Base-by-base conservation (phyloP, 768 basidiomycete genomes). In the Peribolospora kevripleyi region DNA sequence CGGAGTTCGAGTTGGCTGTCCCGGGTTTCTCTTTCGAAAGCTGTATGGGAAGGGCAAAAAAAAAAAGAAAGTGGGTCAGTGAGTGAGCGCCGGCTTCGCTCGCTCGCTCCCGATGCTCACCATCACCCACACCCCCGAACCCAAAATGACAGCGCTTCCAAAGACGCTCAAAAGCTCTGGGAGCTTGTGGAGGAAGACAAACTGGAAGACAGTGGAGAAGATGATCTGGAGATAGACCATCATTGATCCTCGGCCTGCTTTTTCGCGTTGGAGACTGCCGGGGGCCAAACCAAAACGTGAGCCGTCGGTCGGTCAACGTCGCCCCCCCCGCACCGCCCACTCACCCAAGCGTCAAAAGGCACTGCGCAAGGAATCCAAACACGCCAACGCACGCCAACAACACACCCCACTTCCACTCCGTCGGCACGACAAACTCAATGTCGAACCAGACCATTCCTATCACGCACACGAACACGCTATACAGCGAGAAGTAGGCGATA, bases 121-220 rank as follows among this genome's bases (percentile, higher is more conserved):
- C 7, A 76, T 80, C 42, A 80, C 75, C 63, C 75, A 82, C 37
- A 78, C 58, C 0, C 81, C 81, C 7, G 76, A 73, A 2, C 68
- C 59, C 43, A 83, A 65, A 59, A 84, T 85, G 55, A 84, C 75
- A 4, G 69, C 48, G 1, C 76, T 77, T 1, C 84, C 84, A 7
- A 76, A 60, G 4, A 78, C 62, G 3, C 79, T 81, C 39, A 81
- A 67, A 2, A 70, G 59, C 1, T 80, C 74, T 0, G 81, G 82
- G 5, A 69, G 64, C 0, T 72, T 72, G 48, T 76, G 70, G 65
- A 85, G 82, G 60, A 81, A 73, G 46, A 80, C 58, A 4, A 75
- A 69, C 64, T 87, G 80, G 8, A 84, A 3, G 10, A 43, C 10
- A 52, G 47, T 67, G 57, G 53, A 66, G 66, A 51, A 52, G 63